These are phyloP conservation scores for Ophiognomonia clavigignenti-juglandacearum DNA, from an alignment of 2,329 filamentous ascomycete species.

Conservation along the genomic window DNA sequence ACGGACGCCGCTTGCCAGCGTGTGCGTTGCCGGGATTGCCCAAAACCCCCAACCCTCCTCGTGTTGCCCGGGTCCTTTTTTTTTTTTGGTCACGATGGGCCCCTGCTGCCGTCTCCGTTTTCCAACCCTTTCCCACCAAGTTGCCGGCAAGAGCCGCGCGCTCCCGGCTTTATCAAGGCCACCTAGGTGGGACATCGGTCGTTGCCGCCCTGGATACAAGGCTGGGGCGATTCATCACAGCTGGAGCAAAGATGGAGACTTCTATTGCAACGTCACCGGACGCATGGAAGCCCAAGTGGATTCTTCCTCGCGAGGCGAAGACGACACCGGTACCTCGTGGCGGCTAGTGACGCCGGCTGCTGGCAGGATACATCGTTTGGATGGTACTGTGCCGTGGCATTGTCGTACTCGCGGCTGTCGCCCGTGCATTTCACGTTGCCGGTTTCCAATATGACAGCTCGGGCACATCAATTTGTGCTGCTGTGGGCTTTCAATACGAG, in stretches of 20 bases:
- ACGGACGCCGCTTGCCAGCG: not conserved
- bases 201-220: not conserved
- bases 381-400: too few relatives aligned
- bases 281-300: constrained; percentile 9
- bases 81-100: not conserved
- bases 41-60: not conserved
- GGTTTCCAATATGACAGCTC: not conserved
- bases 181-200: not conserved
- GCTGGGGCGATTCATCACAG: not conserved
- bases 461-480: not conserved
- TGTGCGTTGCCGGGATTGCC: not conserved
- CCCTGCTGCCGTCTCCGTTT: not conserved
- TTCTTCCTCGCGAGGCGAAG: not conserved
- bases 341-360: not conserved
- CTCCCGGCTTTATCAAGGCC: not conserved
- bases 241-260: not conserved
- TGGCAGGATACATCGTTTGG: constrained; percentile 1
- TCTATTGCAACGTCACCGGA: constrained; percentile 1
- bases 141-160: constrained; percentile 1
- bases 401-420: too few relatives aligned
- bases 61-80: too few relatives aligned
- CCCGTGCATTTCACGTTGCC: not conserved
- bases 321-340: not conserved
- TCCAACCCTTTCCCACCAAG: constrained; percentile 9
- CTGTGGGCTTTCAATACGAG: not conserved